phyloP scores from a whole-genome alignment of 495 filamentous ascomycete genomes.

The Oidiodendron maius region DNA sequence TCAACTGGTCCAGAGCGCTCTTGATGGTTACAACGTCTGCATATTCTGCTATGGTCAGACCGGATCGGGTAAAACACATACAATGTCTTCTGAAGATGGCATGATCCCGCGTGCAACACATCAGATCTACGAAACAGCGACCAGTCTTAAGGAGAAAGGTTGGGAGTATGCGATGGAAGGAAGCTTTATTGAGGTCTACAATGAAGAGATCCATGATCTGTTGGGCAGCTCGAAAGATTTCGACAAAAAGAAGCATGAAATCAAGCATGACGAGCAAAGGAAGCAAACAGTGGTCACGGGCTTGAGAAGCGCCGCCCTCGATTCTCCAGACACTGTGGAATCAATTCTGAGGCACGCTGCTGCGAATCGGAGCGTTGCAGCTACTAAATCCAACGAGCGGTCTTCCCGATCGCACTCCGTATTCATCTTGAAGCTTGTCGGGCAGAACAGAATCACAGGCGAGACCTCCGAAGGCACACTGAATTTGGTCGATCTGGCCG shows the following conservation, averaged over 20 bases:
- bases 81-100: slow-evolving; percentile 88
- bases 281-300: slow-evolving; percentile 83
- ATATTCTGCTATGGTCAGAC: slow-evolving; percentile 99
- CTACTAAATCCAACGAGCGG: slow-evolving; percentile 92
- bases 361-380: slow-evolving; percentile 83
- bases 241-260: slow-evolving; percentile 86
- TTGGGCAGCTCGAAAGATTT: slow-evolving; percentile 71
- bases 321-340: slow-evolving; percentile 72
- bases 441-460: slow-evolving; percentile 72
- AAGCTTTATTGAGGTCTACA: slow-evolving; percentile 98
- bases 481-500: slow-evolving; percentile 93
- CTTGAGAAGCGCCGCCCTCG: slow-evolving; percentile 70
- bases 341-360: slow-evolving; percentile 70
- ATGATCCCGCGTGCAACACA: slow-evolving; percentile 94
- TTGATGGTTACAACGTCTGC: slow-evolving; percentile 98
- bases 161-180: slow-evolving; percentile 95
- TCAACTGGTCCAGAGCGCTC: slow-evolving; percentile 90
- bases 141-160: slow-evolving; percentile 76
- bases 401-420: slow-evolving; percentile 93
- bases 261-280: slow-evolving; percentile 74
- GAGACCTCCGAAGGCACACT: slow-evolving; percentile 88
- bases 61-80: slow-evolving; percentile 92
- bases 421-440: slow-evolving; percentile 87
- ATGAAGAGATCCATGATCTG: slow-evolving; percentile 92
- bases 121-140: slow-evolving; percentile 87